Evolutionary conservation across 805 yeast species (phyloP), one percentile per base, ranked within the genome.

Genomic region (Pichia rugopelliculosa): DNA sequence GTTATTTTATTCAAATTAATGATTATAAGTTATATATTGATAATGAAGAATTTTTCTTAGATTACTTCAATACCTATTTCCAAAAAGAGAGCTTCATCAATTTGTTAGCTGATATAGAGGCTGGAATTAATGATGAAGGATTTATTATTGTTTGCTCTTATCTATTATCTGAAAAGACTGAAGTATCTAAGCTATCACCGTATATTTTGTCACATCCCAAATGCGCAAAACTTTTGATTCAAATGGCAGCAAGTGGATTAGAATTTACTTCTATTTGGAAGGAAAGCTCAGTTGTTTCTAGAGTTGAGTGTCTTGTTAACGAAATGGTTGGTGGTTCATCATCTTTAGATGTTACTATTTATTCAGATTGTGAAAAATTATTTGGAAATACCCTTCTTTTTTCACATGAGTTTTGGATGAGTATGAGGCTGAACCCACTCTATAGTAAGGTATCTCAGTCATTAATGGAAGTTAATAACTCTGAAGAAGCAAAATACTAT

Each of bases 21-120:
- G 71, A 76, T 0, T 66, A 63, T 30, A 51, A 57, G 1, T 49
- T 70, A 6, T 58, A 62, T 21, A 57, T 51, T 7, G 66, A 66
- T 10, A 70, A 71, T 39, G 53, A 65, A 18, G 77, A 74, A 36
- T 54, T 62, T 39, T 68, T 75, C 23, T 51, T 65, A 9, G 75
- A 73, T 46, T 72, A 64, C 48, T 47, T 63, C 23, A 49, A 50
- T 34, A 48, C 52, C 8, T 41, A 55, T 23, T 60, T 42, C 44
- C 47, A 53, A 1, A 53, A 42, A 6, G 46, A 52, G 2, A 56
- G 53, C 13, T 26, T 58, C 11, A 7, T 50, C 6, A 41, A 47
- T 3, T 51, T 54, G 17, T 50, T 55, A 26, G 24, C 52, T n/a
- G 23, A 38, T 8, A 23, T 45, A 10, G 45, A 47, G 8, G 15